phyloP scores from a whole-genome alignment of 2,329 filamentous ascomycete species.

The Cadophora luteo-olivacea region DNA sequence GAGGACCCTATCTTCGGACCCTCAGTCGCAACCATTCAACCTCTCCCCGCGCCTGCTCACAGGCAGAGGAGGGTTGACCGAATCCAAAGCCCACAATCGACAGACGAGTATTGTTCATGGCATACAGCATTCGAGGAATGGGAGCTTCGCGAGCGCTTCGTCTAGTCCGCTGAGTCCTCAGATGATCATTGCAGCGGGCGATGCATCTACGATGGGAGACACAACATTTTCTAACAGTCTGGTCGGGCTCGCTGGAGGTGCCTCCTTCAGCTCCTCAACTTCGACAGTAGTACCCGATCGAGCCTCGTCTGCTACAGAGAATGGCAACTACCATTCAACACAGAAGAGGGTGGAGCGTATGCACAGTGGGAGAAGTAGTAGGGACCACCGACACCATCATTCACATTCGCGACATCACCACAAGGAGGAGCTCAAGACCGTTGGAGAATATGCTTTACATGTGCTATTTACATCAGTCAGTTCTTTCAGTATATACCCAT shows the following conservation, averaged over 20 bases:
- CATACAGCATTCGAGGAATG: slow-evolving; percentile 89
- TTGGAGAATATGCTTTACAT: slow-evolving; percentile 97
- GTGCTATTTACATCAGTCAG: slow-evolving; percentile 90
- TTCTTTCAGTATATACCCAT: slow-evolving; percentile 33
- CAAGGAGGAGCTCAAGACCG: slow-evolving; percentile 83
- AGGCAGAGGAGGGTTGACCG: slow-evolving; percentile 51
- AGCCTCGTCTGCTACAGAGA: slow-evolving; percentile 52
- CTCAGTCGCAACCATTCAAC: slow-evolving; percentile 34
- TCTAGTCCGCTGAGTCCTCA: slow-evolving; percentile 89
- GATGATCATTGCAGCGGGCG: slow-evolving; percentile 74
- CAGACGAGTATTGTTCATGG: slow-evolving; percentile 98
- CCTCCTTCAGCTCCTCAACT: slow-evolving; percentile 38
- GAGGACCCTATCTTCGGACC: slow-evolving; percentile 34
- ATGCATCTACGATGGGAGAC: slow-evolving; percentile 44
- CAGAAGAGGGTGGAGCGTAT: slow-evolving; percentile 65
- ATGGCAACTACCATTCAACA: slow-evolving; percentile 50
- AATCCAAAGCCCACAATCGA: slow-evolving; percentile 75
- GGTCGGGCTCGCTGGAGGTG: slow-evolving; percentile 38
- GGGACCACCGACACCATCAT: slow-evolving; percentile 75
- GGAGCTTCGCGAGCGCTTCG: slow-evolving; percentile 80
- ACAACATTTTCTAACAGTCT: slow-evolving; percentile 37
- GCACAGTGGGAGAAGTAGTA: slow-evolving; percentile 72
- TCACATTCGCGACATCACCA: slow-evolving; percentile 67
- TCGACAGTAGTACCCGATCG: slow-evolving; percentile 44
- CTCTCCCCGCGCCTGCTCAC: slow-evolving; percentile 41